These are phyloP conservation scores for Paramecium biaurelia DNA, from an alignment of 73 alveolate genomes.

Conservation along the genomic window DNA sequence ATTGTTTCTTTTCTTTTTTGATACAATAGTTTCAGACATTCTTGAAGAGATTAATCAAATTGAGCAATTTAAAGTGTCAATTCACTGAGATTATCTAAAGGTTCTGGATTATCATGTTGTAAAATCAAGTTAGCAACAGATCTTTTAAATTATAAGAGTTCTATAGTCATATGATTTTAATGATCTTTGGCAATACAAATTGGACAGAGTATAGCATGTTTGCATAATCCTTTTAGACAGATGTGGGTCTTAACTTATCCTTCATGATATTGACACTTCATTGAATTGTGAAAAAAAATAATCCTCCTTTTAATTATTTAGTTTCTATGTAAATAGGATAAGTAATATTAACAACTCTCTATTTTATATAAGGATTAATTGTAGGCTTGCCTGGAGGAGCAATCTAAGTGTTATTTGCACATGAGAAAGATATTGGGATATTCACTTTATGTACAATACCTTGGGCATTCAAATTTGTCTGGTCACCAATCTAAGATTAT, in stretches of 20 bases:
- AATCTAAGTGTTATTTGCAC: constrained; percentile 22
- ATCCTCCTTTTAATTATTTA: constrained; percentile 12
- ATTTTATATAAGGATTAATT: constrained; percentile 27
- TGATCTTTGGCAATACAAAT: not conserved
- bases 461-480: not conserved
- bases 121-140: not conserved
- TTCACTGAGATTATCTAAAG: not conserved
- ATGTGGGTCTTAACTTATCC: not conserved
- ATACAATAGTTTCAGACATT: not conserved
- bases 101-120: not conserved
- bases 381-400: constrained; percentile 48
- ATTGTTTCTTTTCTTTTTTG: not conserved
- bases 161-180: not conserved
- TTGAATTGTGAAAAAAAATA: not conserved
- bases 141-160: not conserved
- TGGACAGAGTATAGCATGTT: not conserved
- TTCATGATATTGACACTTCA: not conserved
- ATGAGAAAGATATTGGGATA: not conserved
- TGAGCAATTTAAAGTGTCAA: not conserved
- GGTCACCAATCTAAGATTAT: constrained; percentile 48
- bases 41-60: not conserved
- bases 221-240: not conserved
- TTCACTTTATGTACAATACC: constrained; percentile 25
- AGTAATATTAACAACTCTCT: constrained; percentile 32
- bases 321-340: not conserved